Percentiles rank a stretch among this genome's conserved stretches.
Evolutionary conservation across 1,284 basidiomycete species (phyloP).

Genomic region (Dichomitus squalens): DNA sequence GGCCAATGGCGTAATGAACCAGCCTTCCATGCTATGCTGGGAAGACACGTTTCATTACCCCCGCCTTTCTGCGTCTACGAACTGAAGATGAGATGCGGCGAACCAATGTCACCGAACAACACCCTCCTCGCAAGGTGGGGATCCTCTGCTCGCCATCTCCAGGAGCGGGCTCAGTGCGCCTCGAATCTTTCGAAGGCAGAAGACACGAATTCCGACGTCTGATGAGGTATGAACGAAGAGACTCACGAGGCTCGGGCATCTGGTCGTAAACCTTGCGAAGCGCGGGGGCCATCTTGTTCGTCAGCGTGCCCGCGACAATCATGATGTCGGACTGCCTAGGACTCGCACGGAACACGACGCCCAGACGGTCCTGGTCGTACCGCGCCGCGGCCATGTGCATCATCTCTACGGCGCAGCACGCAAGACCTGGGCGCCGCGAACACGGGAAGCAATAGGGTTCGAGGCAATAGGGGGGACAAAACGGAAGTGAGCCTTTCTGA

Average conservation of each 20-base stretch:
- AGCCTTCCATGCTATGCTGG: too few species aligned
- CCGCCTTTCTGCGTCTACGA: too few species aligned
- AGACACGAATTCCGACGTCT: background rate
- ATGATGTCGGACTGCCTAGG: constrained; percentile 98
- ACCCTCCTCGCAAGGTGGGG: too few species aligned
- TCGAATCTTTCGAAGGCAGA: background rate
- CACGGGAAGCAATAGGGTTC: background rate
- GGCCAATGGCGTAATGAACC: too few species aligned
- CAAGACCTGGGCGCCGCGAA: constrained; percentile 65
- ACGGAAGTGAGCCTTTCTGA: constrained; percentile 5
- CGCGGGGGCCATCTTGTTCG: constrained; percentile 99
- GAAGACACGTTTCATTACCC: too few species aligned
- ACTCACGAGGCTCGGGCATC: constrained; percentile 89
- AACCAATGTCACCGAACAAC: too few species aligned
- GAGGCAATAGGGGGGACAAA: background rate
- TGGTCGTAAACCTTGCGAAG: constrained; percentile 95
- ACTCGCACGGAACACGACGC: constrained; percentile 97
- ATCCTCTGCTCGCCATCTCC: too few species aligned
- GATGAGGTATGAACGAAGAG: constrained; percentile 22
- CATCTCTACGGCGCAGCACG: constrained; percentile 99
- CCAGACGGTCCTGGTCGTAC: constrained; percentile 98
- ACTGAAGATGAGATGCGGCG: too few species aligned
- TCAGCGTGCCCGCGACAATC: constrained; percentile 99
- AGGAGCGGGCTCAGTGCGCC: too few species aligned
- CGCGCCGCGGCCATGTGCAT: constrained; percentile 99